Base-by-base conservation (phyloP, 257 asterid species). In the Schizonepeta tenuifolia region DNA sequence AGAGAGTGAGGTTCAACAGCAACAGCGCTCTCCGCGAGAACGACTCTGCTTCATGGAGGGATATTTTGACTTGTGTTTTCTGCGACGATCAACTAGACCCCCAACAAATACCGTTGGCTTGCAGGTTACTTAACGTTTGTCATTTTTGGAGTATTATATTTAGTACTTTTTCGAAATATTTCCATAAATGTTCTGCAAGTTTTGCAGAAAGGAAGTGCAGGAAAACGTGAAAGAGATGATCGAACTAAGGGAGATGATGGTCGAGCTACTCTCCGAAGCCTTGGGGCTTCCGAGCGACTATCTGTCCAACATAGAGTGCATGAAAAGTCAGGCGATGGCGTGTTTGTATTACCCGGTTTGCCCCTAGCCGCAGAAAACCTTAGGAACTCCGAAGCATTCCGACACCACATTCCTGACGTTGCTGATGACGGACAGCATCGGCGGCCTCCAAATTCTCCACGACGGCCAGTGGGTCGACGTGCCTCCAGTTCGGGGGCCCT, bases 401-500 rank as follows among this genome's bases (percentile, higher is more conserved):
- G 86, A 82, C 65, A 18, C 75, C 0, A 76, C 80, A 20, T 79
- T 82, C 4, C 63, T 82, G 2, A 82, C 84, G 2, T 13, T 82
- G 8, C 61, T 82, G 0, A 50, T 76, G 82, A 82, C 76, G 22
- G 86, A 82, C 33, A 14, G 1, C 75, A 51, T 70, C 10, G 84
- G 86, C 9, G 84, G 86, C 7, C 82, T 82, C 57, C 86, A 82
- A 10, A 54, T 79, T 26, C 75, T 70, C 4, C 84, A 82, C 54
- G 53, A 70, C 58, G 14, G 55, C 5, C 76, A 76, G 1, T 82
- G 86, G 86, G 66, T 73, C 2, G 78, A 82, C 6, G 76, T 82
- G 2, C 82, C 86, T 46, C 82, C 82, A 0, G 46, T 56, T 2
- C 76, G 22, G 86, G 82, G 0, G 73, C 82, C 22, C 75, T 82